phyloP scores from a whole-genome alignment of 345 rosid species.

The Citrus glauca region DNA sequence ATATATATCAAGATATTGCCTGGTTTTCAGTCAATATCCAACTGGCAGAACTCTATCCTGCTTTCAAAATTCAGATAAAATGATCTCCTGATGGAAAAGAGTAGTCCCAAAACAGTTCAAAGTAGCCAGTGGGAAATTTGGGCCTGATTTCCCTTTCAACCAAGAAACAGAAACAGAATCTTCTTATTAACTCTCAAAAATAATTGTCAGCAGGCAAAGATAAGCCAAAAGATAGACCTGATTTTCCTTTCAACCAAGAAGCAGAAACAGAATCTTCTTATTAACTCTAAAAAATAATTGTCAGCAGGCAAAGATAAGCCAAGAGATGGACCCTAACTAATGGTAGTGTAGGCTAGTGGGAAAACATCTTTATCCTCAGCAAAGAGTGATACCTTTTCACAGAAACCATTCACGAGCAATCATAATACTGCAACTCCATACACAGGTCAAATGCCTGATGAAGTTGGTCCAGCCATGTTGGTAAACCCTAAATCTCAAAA shows the following conservation, averaged over 20 bases:
- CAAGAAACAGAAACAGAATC: neutral
- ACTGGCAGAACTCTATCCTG: neutral
- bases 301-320: neutral
- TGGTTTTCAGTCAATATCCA: neutral
- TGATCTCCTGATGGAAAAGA: neutral
- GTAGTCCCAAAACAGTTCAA: neutral
- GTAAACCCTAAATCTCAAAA: neutral
- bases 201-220: neutral
- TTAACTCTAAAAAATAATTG: neutral
- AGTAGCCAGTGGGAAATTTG: neutral
- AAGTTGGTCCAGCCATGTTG: neutral
- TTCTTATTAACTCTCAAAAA: neutral
- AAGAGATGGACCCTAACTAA: neutral
- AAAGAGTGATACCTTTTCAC: neutral
- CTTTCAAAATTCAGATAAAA: neutral
- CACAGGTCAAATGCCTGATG: neutral
- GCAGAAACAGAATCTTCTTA: neutral
- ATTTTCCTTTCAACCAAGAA: neutral
- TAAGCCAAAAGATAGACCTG: neutral
- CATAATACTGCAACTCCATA: neutral
- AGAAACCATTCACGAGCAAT: neutral
- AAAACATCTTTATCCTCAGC: neutral
- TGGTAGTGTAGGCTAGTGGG: neutral
- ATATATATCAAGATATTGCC: neutral
- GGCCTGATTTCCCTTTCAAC: neutral